A percentile compares a stretch with the other conserved stretches of the same genome.
Evolutionary conservation across 2,329 filamentous ascomycete species (phyloP).

Genomic region (Trichoderma atrobrunneum): DNA sequence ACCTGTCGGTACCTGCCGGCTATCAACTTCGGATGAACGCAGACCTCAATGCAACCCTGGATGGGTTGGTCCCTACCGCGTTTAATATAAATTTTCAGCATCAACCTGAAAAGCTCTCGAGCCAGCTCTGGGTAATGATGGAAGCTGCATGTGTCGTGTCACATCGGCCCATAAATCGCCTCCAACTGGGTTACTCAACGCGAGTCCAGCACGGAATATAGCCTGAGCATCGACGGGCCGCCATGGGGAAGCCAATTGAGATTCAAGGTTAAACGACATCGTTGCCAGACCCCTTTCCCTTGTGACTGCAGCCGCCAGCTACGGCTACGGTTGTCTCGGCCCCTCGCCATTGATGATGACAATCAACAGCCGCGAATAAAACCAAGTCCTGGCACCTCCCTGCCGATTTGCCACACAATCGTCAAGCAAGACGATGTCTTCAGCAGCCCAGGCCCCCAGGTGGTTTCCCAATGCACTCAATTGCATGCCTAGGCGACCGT

Average conservation of each 20-base stretch:
- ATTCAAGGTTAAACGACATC: neutral
- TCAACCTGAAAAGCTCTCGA: neutral
- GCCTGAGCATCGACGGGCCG: neutral
- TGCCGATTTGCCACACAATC: conserved; percentile 3
- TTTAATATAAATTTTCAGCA: neutral
- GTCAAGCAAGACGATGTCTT: neutral
- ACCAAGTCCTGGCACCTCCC: conserved; percentile 34
- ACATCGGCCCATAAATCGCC: neutral
- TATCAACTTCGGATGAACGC: neutral
- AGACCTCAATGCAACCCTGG: neutral
- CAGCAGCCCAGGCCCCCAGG: neutral
- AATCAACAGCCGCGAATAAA: conserved; percentile 4
- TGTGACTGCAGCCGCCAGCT: neutral
- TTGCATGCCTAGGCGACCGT: neutral
- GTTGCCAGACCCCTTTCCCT: neutral
- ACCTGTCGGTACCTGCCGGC: conserved; percentile 1
- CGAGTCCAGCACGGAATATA: neutral
- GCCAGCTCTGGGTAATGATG: conserved; percentile 12
- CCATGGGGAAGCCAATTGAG: neutral
- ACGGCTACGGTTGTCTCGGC: neutral
- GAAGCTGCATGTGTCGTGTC: conserved; percentile 15
- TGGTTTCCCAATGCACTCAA: neutral
- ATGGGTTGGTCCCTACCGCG: neutral
- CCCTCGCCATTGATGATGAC: neutral
- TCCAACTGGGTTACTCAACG: neutral